Evolutionary conservation across 73 alveolate species (phyloP).

Genomic region (Loxodes magnus): DNA sequence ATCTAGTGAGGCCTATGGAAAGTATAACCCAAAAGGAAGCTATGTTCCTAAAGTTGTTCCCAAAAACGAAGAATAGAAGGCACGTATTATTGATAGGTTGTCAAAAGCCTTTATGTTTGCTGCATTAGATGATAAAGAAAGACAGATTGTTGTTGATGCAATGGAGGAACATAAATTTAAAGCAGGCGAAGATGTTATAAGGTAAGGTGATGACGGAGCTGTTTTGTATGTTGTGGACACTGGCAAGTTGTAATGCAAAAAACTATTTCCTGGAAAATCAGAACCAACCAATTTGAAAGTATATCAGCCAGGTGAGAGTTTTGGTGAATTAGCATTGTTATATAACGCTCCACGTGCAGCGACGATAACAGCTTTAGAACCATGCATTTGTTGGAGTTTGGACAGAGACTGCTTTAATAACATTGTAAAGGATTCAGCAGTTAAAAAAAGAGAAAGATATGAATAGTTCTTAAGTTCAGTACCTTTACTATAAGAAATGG

Average conservation of each 20-base stretch:
- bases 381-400: slow-evolving; percentile 59
- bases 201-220: slow-evolving; percentile 37
- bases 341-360: slow-evolving; percentile 73
- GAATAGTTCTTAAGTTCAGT: slow-evolving; percentile 72
- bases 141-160: slow-evolving; percentile 56
- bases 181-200: slow-evolving; percentile 18
- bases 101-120: slow-evolving; percentile 45
- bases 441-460: slow-evolving; percentile 83
- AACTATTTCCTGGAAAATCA: slow-evolving; percentile 28
- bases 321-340: slow-evolving; percentile 72
- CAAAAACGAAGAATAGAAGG: slow-evolving; percentile 61
- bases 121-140: slow-evolving; percentile 41
- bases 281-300: slow-evolving; percentile 54
- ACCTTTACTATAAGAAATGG: slow-evolving; percentile 60
- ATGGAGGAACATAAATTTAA: slow-evolving; percentile 24
- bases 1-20: slow-evolving; percentile 91
- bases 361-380: slow-evolving; percentile 35
- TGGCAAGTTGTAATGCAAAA: slow-evolving; percentile 65
- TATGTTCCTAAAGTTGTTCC: slow-evolving; percentile 71
- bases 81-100: slow-evolving; percentile 33
- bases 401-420: slow-evolving; percentile 92
- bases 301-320: slow-evolving; percentile 52
- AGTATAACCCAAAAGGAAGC: slow-evolving; percentile 68
- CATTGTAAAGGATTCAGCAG: slow-evolving; percentile 84
- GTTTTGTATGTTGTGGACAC: slow-evolving; percentile 49